Percentiles rank a stretch among this genome's conserved stretches.
Conservation (phyloP, 352 stramenopile species). For the Albugo laibachii region DNA sequence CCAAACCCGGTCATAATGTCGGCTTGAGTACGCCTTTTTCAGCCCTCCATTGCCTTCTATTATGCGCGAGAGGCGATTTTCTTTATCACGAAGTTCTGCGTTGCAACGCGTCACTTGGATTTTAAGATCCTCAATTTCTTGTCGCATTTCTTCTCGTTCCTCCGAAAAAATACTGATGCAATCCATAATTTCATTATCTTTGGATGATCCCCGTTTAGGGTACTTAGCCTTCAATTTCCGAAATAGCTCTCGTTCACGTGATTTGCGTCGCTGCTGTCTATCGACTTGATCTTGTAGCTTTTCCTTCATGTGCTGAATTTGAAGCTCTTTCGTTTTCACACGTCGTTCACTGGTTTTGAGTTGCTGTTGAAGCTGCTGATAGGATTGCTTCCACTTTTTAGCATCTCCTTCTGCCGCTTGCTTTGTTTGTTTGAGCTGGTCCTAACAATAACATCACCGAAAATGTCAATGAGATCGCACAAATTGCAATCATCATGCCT, state of each 20-base stretch:
- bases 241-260: conserved; percentile 33
- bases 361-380: conserved; percentile 53
- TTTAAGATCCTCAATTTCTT: conserved; percentile 48
- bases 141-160: conserved; percentile 45
- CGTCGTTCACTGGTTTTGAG: conserved; percentile 73
- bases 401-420: conserved; percentile 22
- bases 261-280: conserved; percentile 41
- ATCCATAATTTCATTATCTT: conserved; percentile 47
- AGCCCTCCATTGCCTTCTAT: not conserved
- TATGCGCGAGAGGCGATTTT: conserved; percentile 34
- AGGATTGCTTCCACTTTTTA: conserved; percentile 43
- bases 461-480: not conserved
- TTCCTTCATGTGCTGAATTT: conserved; percentile 58
- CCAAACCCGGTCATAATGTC: not conserved
- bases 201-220: conserved; percentile 23
- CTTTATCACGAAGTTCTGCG: conserved; percentile 55
- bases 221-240: conserved; percentile 44
- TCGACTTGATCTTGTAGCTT: conserved; percentile 66
- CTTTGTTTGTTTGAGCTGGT: conserved; percentile 21
- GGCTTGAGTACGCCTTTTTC: not conserved
- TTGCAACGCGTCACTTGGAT: conserved; percentile 36
- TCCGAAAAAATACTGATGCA: conserved; percentile 47
- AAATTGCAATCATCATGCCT: conserved; percentile 13
- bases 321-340: conserved; percentile 69
- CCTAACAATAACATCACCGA: conserved; percentile 11